Evolutionary conservation across 305 asterid genomes (phyloP), one percentile per base, ranked within the genome.

Genomic region (Fraxinus dipetala): DNA sequence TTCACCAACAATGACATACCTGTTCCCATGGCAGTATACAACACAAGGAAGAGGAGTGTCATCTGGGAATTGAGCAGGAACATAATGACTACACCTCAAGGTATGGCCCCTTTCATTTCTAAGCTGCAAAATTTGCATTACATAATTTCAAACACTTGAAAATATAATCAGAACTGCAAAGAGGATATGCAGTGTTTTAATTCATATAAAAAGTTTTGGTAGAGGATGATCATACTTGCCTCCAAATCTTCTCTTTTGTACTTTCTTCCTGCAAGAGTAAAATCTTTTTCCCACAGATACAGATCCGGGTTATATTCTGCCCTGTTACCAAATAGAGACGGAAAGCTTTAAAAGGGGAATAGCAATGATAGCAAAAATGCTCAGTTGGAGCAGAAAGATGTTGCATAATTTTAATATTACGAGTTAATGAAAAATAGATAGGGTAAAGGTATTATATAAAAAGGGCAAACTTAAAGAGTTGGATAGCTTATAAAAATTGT

Each of bases 221-320:
- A 89, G 89, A 85, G 82, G 88, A 88, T 91, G 92, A 85, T 96
- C 97, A 83, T 91, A 92, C 99, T 94, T 96, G 99, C 99, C 99
- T 96, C 98, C 89, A 96, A 75, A 86, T 96, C 99, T 91, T 89
- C 90, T 89, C 99, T 89, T 86, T 88, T 88, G 88, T 96, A 96
- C 79, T 89, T 92, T 80, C 92, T 91, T 77, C 98, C 99, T 3
- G 93, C 98, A 76, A 96, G 97, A 65, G 94, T 85, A 85, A 96
- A 96, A 78, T 94, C 94, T 79, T 90, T 93, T 88, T 96, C 99
- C 99, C 99, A 96, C 35, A 96, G 90, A 83, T 93, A 94, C 51
- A 92, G 98, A 82, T 93, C 97, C n/a, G 98, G 99, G 87, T 94
- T 94, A 89, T 96, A 96, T 74, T 96, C 97, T 31, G 98, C 98